Percentiles rank a stretch among this genome's conserved stretches.
Evolutionary conservation across 768 basidiomycete species (phyloP).

Genomic region (Cystobasidium onofrii): DNA sequence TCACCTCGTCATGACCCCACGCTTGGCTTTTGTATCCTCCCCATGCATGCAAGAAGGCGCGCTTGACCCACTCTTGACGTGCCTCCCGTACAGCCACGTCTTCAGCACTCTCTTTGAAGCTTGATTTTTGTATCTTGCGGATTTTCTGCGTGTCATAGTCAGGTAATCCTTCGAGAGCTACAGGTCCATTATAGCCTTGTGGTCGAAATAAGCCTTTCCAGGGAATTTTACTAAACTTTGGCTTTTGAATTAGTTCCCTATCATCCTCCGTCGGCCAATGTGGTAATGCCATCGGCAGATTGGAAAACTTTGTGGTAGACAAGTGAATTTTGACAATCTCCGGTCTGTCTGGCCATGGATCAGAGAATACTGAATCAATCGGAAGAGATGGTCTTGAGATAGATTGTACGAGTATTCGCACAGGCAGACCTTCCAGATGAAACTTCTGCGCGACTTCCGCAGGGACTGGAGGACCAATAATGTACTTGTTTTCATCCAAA

Average conservation of each 20-base stretch:
- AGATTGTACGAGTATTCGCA: background rate
- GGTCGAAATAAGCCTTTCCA: constrained; percentile 24
- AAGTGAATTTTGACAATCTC: background rate
- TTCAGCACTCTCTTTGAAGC: background rate
- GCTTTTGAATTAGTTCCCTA: background rate
- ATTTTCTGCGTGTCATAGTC: background rate
- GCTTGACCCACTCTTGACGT: constrained; percentile 37
- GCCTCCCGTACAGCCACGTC: constrained; percentile 23
- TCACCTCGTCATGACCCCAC: constrained; percentile 43
- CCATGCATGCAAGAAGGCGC: constrained; percentile 38
- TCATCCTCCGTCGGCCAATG: background rate
- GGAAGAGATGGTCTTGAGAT: background rate
- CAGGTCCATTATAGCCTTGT: background rate
- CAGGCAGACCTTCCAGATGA: background rate
- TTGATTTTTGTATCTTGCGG: constrained; percentile 3
- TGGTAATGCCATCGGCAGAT: background rate
- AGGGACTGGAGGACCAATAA: background rate
- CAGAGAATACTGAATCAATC: background rate
- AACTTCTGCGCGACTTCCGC: background rate
- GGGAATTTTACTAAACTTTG: background rate
- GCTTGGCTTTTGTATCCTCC: constrained; percentile 39
- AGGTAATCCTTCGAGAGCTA: background rate
- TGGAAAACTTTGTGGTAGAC: background rate
- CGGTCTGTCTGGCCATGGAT: constrained; percentile 27
- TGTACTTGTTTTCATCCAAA: background rate